These are phyloP conservation scores for Aspergillus fumigatus DNA, from an alignment of 2,329 filamentous ascomycete genomes.

Conservation along the genomic window DNA sequence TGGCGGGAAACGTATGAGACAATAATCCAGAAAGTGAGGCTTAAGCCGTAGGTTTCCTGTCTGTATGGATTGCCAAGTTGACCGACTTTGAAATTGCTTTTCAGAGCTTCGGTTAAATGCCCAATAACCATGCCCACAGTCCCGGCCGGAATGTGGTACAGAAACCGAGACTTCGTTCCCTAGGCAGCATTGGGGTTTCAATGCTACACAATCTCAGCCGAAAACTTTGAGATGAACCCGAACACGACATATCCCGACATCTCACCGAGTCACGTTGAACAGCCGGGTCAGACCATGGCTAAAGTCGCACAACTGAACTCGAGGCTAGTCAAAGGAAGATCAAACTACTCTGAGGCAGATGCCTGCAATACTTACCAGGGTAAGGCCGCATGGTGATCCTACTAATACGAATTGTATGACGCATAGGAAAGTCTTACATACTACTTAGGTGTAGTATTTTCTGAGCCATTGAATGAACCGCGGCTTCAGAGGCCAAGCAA, in stretches of 20 bases:
- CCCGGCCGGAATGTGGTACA: background rate
- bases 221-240: background rate
- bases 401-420: background rate
- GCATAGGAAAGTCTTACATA: background rate
- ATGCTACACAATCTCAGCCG: background rate
- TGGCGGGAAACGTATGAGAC: background rate
- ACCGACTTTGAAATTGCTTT: background rate
- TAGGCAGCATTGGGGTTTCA: background rate
- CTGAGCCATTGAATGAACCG: background rate
- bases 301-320: background rate
- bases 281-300: background rate
- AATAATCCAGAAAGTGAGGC: background rate
- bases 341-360: background rate
- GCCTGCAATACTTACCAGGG: background rate
- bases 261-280: background rate
- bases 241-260: background rate
- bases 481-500: background rate
- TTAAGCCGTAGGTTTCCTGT: background rate
- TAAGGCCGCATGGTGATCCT: background rate
- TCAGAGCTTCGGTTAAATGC: too few species aligned
- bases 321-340: background rate
- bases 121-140: background rate
- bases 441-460: background rate
- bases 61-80: background rate
- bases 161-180: background rate